Base-by-base conservation (phyloP, 495 filamentous ascomycete genomes). In the Tuber aestivum region DNA sequence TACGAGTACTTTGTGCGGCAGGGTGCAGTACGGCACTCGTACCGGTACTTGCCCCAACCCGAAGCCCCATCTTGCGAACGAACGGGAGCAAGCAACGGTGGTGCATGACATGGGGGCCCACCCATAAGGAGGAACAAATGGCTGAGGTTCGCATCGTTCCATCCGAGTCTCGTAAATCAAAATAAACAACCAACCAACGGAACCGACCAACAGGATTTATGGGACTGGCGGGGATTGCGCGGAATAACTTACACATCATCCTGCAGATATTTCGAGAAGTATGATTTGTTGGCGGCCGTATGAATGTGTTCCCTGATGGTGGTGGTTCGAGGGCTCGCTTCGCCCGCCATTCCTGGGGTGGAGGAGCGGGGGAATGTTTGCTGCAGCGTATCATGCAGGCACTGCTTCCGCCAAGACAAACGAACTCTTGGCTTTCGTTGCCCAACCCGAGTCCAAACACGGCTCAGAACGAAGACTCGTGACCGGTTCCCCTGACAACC, bases 1-100 rank as follows among this genome's bases (percentile, higher is more conserved):
- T 61, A 61, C 50, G 23, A 61, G 50, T 50, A 27, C 50, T 61
- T 61, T 61, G 50, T 61, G 50, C 50, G n/a, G 50, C n/a, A 61
- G 50, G 50, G 50, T 61, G 27, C 50, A 6, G 45, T 23, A 12
- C 41, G 7, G 41, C 21, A 27, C 50, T 56, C 23, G 56, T 35
- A 8, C 56, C 27, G 45, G 2, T 65, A 35, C 56, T 20, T 6
- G 56, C 14, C 56, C 56, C 27, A 35, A 27, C 56, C 32, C 7
- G 27, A 61, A 61, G 50, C 27, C 27, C 27, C 27, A 18, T 3
- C 50, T 65, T 65, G 56, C 18, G 27, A 14, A 12, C 12, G 27
- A 35, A 35, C n/a, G n/a, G n/a, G n/a, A n/a, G n/a, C n/a, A n/a
- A n/a, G n/a, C n/a, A n/a, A n/a, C 56, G 27, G 56, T 35, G 56